Percentiles rank a stretch among this genome's conserved stretches.
Conservation (phyloP, 2,329 filamentous ascomycete genomes). For the Calonectria hawksworthii region DNA sequence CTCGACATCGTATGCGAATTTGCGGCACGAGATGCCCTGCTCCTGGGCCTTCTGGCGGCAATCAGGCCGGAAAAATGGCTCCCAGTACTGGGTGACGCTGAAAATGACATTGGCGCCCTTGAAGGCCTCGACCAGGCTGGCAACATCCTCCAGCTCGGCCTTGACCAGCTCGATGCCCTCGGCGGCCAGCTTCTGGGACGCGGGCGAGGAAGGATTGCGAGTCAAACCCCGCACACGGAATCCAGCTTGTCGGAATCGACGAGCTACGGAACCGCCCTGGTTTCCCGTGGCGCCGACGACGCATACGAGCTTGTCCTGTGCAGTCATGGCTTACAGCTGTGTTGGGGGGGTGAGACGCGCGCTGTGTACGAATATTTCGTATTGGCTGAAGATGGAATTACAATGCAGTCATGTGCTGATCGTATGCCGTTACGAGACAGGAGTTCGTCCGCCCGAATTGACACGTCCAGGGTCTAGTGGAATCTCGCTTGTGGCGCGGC, state of each 20-base stretch:
- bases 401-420: not conserved
- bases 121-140: constrained; percentile 57
- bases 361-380: not conserved
- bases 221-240: constrained; percentile 64
- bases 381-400: not conserved
- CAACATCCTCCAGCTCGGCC: constrained; percentile 59
- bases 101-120: constrained; percentile 65
- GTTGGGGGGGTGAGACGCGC: not conserved
- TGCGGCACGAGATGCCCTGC: constrained; percentile 56
- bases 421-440: not conserved
- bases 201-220: constrained; percentile 57
- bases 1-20: constrained; percentile 64
- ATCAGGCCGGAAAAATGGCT: constrained; percentile 62
- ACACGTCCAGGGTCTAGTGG: not conserved
- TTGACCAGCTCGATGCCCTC: constrained; percentile 60
- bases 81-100: constrained; percentile 69
- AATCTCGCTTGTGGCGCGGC: not conserved
- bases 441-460: not conserved
- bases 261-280: constrained; percentile 67
- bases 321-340: not conserved
- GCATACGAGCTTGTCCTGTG: constrained; percentile 54
- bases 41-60: constrained; percentile 55
- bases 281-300: constrained; percentile 64
- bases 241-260: constrained; percentile 57
- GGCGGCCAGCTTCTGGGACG: constrained; percentile 55